These are phyloP conservation scores for Blastobotrys serpentis DNA, from an alignment of 1,139 yeast genomes.

Conservation along the genomic window DNA sequence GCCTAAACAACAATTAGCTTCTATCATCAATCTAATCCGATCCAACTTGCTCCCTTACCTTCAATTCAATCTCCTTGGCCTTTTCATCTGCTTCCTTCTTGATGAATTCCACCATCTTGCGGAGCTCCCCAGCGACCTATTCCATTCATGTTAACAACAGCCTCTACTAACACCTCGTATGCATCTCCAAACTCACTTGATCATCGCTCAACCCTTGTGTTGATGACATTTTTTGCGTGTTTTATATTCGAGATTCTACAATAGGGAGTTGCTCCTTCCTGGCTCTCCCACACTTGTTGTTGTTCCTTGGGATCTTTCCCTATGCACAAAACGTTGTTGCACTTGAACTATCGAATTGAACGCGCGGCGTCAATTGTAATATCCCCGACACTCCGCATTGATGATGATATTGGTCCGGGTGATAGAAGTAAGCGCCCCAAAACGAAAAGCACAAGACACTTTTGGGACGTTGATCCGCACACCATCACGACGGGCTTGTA, in stretches of 20 bases:
- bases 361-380: too few species aligned
- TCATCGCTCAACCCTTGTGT: slow-evolving; percentile 35
- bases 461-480: too few species aligned
- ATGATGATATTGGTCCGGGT: too few species aligned
- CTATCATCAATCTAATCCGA: too few species aligned
- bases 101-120: slow-evolving; percentile 98
- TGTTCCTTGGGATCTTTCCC: background rate
- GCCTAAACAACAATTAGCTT: too few species aligned
- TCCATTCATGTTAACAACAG: slow-evolving; percentile 12
- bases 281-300: background rate
- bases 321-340: background rate
- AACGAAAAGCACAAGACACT: too few species aligned
- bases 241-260: background rate
- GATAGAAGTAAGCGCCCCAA: too few species aligned
- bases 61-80: slow-evolving; percentile 91
- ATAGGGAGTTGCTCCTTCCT: too few species aligned
- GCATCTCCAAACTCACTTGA: slow-evolving; percentile 23
- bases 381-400: too few species aligned
- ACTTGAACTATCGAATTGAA: too few species aligned
- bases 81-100: slow-evolving; percentile 98
- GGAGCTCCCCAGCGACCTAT: slow-evolving; percentile 92
- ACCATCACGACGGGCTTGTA: too few species aligned
- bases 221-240: slow-evolving; percentile 8
- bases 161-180: background rate
- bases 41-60: too few species aligned